These are phyloP conservation scores for Mucor indicus DNA, from an alignment of 371 early-diverging fungal genomes.

Conservation along the genomic window DNA sequence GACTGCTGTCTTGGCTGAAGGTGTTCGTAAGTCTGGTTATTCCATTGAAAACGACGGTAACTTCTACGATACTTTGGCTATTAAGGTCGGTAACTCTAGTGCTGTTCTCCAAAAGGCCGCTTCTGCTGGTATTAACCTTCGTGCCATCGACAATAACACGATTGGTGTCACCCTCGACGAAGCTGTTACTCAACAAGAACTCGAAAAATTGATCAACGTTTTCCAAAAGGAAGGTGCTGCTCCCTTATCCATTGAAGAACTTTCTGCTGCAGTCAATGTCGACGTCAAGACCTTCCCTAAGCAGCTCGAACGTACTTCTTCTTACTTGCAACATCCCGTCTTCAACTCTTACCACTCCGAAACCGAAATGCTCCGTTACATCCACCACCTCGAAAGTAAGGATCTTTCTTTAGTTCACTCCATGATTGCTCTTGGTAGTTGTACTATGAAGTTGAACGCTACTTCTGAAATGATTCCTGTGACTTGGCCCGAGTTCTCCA, in stretches of 20 bases:
- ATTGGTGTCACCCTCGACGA: conserved; percentile 92
- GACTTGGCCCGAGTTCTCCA: conserved; percentile 94
- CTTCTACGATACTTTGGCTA: conserved; percentile 92
- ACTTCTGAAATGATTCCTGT: conserved; percentile 97
- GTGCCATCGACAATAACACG: conserved; percentile 69
- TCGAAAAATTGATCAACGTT: conserved; percentile 68
- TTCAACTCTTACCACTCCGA: conserved; percentile 97
- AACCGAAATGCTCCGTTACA: conserved; percentile 97
- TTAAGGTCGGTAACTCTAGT: conserved; percentile 65
- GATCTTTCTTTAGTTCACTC: conserved; percentile 95
- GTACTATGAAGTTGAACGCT: conserved; percentile 99
- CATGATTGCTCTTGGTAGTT: conserved; percentile 97
- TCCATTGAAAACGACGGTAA: conserved; percentile 69
- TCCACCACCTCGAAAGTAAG: conserved; percentile 88
- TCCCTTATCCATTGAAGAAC: conserved; percentile 40
- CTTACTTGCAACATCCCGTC: conserved; percentile 82
- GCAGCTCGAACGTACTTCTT: conserved; percentile 69
- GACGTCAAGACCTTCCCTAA: conserved; percentile 56
- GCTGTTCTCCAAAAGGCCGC: conserved; percentile 71
- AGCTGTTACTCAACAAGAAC: conserved; percentile 78
- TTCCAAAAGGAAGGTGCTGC: conserved; percentile 63
- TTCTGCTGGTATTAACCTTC: conserved; percentile 82
- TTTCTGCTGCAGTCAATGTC: conserved; percentile 37
- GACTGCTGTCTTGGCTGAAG: conserved; percentile 79
- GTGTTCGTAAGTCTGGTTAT: conserved; percentile 69